Evolutionary conservation across 306 rosid species (phyloP), one percentile per base, ranked within the genome.

Genomic region (Casuarina cunninghamiana): DNA sequence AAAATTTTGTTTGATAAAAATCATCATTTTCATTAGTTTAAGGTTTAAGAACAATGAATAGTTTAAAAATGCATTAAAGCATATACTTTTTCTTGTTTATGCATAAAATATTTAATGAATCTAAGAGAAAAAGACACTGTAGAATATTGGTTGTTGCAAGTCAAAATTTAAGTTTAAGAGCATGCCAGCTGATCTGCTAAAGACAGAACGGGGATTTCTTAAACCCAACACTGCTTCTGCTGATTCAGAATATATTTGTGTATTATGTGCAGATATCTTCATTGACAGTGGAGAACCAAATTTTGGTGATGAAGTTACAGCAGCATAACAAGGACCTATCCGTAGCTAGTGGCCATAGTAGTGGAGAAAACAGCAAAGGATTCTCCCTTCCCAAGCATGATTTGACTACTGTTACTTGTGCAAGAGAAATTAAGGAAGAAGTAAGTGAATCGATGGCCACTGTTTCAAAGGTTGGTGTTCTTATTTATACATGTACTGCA

Each of bases 271-370:
- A 95, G 99, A 73, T 95, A 72, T 90, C 91, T 70, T 80, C 85
- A 43, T 89, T 95, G 69, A 83, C 89, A 68, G 80, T 77, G 83
- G 93, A 95, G 89, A 95, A 95, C 86, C 78, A 84, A 82, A 54
- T 81, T 77, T 86, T 93, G 89, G 72, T 73, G 19, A 75, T 73
- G 72, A 91, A 93, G 91, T 87, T 95, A 72, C 88, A 82, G 86
- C 91, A 89, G 77, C 71, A 78, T 51, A 69, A 79, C 74, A 86
- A 71, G 67, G 73, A 71, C 73, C 75, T 78, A 69, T 75, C 82
- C 84, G 87, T 66, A 13, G 77, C 41, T 58, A 39, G 15, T 32
- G 67, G 48, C 44, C 78, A 43, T 12, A 75, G 71, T 69, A 65
- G 69, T 12, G 68, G 65, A 77, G 85, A 66, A 66, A 75, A 50